Percentiles rank a stretch among this genome's conserved stretches.
These are phyloP conservation scores for Xylaria sp. DNA, from an alignment of 2,329 filamentous ascomycete genomes.

Conservation along the genomic window DNA sequence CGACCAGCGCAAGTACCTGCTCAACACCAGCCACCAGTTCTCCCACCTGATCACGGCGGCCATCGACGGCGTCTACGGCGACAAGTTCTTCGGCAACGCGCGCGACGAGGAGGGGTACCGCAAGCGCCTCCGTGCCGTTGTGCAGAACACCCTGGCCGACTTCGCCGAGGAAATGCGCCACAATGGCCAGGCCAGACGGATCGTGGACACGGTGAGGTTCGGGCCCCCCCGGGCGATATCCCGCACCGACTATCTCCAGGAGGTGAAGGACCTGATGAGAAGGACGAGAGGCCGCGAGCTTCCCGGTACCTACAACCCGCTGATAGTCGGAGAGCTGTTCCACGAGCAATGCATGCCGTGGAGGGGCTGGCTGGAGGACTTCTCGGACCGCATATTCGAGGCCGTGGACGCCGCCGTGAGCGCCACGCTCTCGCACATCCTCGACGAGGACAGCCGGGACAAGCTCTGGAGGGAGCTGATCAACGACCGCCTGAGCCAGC, in stretches of 20 bases:
- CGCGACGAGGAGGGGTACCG: slow-evolving; percentile 22
- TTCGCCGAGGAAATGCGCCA: slow-evolving; percentile 32
- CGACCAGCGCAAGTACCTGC: slow-evolving; percentile 38
- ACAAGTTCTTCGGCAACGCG: slow-evolving; percentile 35
- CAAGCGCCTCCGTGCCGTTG: slow-evolving; percentile 33
- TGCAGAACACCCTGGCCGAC: slow-evolving; percentile 32
- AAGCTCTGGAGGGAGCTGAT: slow-evolving; percentile 26
- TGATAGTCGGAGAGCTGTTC: slow-evolving; percentile 40
- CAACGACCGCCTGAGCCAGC: slow-evolving; percentile 24
- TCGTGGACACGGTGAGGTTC: slow-evolving; percentile 1
- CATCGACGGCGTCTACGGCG: slow-evolving; percentile 36
- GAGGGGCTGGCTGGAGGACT: slow-evolving; percentile 22
- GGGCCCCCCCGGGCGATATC: slow-evolving; percentile 9
- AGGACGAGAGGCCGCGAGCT: slow-evolving; percentile 39
- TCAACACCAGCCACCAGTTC: slow-evolving; percentile 35
- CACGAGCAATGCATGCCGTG: slow-evolving; percentile 38
- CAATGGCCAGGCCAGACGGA: slow-evolving; percentile 24
- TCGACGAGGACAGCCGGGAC: slow-evolving; percentile 26
- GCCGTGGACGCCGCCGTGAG: slow-evolving; percentile 20
- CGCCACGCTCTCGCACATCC: slow-evolving; percentile 26
- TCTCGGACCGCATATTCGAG: slow-evolving; percentile 24
- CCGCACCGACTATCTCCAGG: slow-evolving; percentile 15
- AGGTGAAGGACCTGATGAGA: slow-evolving; percentile 34
- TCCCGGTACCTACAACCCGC: slow-evolving; percentile 40
- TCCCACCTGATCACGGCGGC: slow-evolving; percentile 31